A percentile compares a stretch with the other conserved stretches of the same genome.
These are phyloP conservation scores for Conticribra guillardii DNA, from an alignment of 108 stramenopile genomes.

Conservation along the genomic window DNA sequence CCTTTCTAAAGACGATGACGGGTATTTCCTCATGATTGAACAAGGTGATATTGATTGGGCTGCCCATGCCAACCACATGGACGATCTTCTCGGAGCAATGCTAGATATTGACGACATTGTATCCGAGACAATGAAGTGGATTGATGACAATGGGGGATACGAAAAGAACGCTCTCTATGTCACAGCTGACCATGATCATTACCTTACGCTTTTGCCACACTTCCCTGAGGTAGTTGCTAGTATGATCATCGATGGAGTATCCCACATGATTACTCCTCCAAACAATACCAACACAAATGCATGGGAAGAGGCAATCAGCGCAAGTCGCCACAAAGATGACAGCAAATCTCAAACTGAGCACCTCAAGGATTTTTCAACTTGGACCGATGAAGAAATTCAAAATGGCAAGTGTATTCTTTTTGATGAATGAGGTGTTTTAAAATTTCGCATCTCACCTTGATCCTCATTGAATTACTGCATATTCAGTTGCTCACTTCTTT, in stretches of 20 bases:
- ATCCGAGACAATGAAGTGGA: conserved; percentile 48
- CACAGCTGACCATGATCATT: conserved; percentile 70
- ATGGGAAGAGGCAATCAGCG: conserved; percentile 44
- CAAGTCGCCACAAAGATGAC: conserved; percentile 49
- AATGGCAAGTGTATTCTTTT: not conserved
- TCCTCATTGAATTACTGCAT: not conserved
- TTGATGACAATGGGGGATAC: conserved; percentile 61
- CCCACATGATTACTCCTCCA: conserved; percentile 57
- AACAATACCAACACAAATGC: conserved; percentile 58
- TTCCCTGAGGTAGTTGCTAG: conserved; percentile 64
- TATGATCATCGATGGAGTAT: conserved; percentile 49
- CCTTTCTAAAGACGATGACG: conserved; percentile 65
- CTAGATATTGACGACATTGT: conserved; percentile 60
- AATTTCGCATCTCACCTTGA: too few relatives aligned
- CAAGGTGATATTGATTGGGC: conserved; percentile 77
- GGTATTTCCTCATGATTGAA: conserved; percentile 72
- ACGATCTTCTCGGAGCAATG: conserved; percentile 69
- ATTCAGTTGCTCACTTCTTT: conserved; percentile 56
- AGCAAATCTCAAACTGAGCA: conserved; percentile 50
- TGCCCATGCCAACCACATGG: conserved; percentile 65
- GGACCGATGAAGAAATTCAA: conserved; percentile 53
- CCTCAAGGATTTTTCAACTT: conserved; percentile 59
- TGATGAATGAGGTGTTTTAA: too few relatives aligned
- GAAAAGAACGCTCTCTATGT: conserved; percentile 72
- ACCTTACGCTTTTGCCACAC: conserved; percentile 51